Conservation (phyloP, 2,329 filamentous ascomycete genomes). For the Paecilomyces sp. region DNA sequence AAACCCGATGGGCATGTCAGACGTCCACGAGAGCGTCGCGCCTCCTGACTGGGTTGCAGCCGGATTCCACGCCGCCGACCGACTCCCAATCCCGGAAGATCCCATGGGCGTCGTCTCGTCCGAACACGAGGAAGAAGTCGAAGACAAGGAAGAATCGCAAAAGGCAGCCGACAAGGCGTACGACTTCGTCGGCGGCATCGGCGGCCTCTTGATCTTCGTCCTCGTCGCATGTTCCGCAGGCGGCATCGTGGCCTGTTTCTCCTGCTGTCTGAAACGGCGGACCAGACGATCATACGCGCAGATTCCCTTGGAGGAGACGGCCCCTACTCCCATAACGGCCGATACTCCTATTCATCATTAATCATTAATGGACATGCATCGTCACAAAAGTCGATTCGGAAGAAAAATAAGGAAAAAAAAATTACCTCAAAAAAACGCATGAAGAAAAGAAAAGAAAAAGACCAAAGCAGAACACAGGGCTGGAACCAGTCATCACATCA, state of each 20-base stretch:
- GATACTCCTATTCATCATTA: not conserved
- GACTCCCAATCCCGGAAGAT: constrained; percentile 18
- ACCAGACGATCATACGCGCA: constrained; percentile 19
- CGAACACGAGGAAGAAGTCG: constrained; percentile 11
- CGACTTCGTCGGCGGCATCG: constrained; percentile 22
- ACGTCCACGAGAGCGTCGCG: constrained; percentile 14
- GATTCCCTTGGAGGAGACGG: constrained; percentile 20
- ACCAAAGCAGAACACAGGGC: no score
- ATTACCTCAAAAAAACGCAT: not conserved
- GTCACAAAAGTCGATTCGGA: not conserved
- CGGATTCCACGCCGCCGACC: constrained; percentile 17
- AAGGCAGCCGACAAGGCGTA: constrained; percentile 16
- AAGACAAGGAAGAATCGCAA: constrained; percentile 9
- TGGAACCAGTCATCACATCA: no score
- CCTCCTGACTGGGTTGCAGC: constrained; percentile 23
- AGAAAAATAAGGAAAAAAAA: not conserved
- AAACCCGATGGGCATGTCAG: constrained; percentile 11
- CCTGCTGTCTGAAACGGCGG: constrained; percentile 13
- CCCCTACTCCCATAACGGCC: constrained; percentile 8
- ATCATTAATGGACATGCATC: not conserved
- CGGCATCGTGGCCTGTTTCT: constrained; percentile 15
- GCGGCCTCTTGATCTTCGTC: constrained; percentile 22
- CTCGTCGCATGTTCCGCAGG: constrained; percentile 15
- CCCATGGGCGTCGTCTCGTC: constrained; percentile 12
- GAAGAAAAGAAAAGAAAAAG: not conserved